Conservation (phyloP, 257 asterid species). For the Penstemon barbatus region DNA sequence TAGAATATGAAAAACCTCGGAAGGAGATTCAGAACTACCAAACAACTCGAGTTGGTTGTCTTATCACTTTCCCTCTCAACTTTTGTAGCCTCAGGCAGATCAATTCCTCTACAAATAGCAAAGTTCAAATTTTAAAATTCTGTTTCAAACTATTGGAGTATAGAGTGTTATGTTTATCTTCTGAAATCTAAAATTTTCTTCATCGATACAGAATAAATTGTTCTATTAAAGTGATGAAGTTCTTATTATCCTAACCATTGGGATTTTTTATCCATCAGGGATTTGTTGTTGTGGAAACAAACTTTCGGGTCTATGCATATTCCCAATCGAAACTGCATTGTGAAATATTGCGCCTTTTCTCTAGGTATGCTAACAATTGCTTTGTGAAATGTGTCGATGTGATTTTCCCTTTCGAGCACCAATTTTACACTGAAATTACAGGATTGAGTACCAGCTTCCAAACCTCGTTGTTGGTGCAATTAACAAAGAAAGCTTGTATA, state of each 20-base stretch:
- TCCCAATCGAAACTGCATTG: slow-evolving; percentile 87
- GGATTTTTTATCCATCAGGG: slow-evolving; percentile 53
- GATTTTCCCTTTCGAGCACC: neutral
- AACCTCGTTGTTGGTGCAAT: slow-evolving; percentile 94
- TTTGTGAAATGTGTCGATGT: neutral
- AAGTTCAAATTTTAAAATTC: neutral
- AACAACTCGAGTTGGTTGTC: neutral
- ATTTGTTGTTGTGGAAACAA: slow-evolving; percentile 91
- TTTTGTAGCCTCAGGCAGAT: neutral
- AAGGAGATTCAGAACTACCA: neutral
- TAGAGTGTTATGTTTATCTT: slow-evolving; percentile 2
- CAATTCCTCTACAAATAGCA: slow-evolving; percentile 8
- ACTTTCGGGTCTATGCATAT: slow-evolving; percentile 91
- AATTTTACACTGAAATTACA: slow-evolving; percentile 42
- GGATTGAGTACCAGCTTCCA: slow-evolving; percentile 97
- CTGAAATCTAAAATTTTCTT: slow-evolving; percentile 12
- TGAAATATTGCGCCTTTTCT: slow-evolving; percentile 88
- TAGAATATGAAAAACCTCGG: too few species aligned
- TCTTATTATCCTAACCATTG: slow-evolving; percentile 2
- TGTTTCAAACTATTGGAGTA: slow-evolving; percentile 7
- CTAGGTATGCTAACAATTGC: slow-evolving; percentile 55
- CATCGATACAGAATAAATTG: slow-evolving; percentile 9
- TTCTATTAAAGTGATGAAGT: slow-evolving; percentile 19
- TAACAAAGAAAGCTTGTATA: slow-evolving; percentile 89
- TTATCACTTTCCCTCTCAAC: neutral